phyloP scores from a whole-genome alignment of 2,329 filamentous ascomycete species.

The Ceratocystiopsis brevicomis region DNA sequence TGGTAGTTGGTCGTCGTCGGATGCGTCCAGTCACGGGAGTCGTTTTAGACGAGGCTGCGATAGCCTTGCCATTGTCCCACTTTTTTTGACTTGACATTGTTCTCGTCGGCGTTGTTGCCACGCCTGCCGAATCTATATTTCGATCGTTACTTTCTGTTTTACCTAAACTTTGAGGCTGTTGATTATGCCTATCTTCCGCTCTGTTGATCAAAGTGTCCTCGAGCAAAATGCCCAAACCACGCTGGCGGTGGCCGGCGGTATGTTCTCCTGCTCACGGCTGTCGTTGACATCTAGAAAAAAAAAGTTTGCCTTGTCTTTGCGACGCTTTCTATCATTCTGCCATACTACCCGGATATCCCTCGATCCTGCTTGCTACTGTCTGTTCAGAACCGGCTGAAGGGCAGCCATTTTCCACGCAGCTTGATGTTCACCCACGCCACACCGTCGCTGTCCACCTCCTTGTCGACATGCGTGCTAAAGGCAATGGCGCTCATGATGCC shows the following conservation, averaged over 20 bases:
- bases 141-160: background rate
- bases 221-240: no score
- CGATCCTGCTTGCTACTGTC: background rate
- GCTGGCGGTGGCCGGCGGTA: no score
- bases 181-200: no score
- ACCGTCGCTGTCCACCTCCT: constrained; percentile 74
- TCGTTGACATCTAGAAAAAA: no score
- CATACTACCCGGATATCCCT: no score
- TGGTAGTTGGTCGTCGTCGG: background rate
- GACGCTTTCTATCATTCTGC: background rate
- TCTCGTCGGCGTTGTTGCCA: background rate
- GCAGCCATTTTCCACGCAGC: constrained; percentile 54
- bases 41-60: background rate
- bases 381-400: constrained; percentile 18
- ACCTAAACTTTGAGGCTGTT: no score
- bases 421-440: constrained; percentile 72
- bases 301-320: background rate
- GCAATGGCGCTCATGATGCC: constrained; percentile 95
- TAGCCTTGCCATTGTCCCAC: constrained; percentile 7
- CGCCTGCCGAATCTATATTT: background rate
- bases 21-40: background rate
- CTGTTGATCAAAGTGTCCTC: no score
- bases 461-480: constrained; percentile 81
- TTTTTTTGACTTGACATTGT: constrained; percentile 6
- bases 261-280: background rate